Conservation (phyloP, 2,329 filamentous ascomycete species). For the Ploettnerulaceae sp. region DNA sequence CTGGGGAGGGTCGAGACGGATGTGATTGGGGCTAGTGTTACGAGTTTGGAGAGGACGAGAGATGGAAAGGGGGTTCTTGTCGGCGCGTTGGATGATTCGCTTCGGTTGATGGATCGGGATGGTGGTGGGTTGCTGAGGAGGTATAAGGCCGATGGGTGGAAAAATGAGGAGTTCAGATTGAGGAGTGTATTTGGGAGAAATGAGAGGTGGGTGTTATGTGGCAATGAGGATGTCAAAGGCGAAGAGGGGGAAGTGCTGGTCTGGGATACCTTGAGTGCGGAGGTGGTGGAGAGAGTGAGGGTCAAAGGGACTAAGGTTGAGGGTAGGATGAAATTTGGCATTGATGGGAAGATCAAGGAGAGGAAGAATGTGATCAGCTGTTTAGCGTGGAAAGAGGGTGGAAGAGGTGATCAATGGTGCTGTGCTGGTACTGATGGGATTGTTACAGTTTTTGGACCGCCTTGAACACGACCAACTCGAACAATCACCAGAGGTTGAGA, state of each 20-base stretch:
- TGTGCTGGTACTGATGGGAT: conserved; percentile 60
- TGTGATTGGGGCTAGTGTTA: conserved; percentile 67
- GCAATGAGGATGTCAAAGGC: conserved; percentile 56
- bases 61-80: conserved; percentile 73
- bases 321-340: conserved; percentile 48
- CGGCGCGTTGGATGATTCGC: conserved; percentile 67
- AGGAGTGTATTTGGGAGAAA: conserved; percentile 58
- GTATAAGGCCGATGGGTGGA: conserved; percentile 52
- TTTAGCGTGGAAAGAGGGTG: conserved; percentile 57
- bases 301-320: conserved; percentile 35
- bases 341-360: conserved; percentile 56
- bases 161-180: conserved; percentile 34
- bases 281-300: conserved; percentile 56
- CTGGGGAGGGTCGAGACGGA: conserved; percentile 68
- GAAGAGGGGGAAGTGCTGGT: conserved; percentile 47
- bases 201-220: conserved; percentile 74
- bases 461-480: conserved; percentile 9
- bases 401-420: conserved; percentile 61
- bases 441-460: conserved; percentile 56
- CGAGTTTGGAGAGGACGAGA: conserved; percentile 64
- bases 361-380: conserved; percentile 57
- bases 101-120: conserved; percentile 76
- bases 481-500: too few relatives aligned
- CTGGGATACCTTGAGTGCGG: conserved; percentile 80
- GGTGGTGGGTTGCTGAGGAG: conserved; percentile 68